Evolutionary conservation across 2,329 filamentous ascomycete genomes (phyloP).

Genomic region (Leptographium procerum): DNA sequence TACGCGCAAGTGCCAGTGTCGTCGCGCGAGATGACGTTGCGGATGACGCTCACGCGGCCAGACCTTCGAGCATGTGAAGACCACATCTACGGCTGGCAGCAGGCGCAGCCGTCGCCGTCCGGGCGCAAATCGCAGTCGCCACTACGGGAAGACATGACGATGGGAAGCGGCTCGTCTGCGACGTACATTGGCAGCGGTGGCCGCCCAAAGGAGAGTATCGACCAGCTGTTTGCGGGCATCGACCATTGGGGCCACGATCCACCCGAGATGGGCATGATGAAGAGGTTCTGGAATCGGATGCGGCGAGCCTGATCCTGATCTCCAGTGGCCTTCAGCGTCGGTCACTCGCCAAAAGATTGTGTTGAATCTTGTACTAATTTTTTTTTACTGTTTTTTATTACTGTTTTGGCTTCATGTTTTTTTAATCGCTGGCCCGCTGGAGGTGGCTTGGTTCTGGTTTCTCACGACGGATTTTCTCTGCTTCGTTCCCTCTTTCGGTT

Average conservation of each 20-base stretch:
- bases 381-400: neutral
- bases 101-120: slow-evolving; percentile 16
- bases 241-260: slow-evolving; percentile 36
- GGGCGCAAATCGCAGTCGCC: slow-evolving; percentile 13
- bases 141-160: slow-evolving; percentile 12
- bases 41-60: slow-evolving; percentile 87
- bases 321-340: neutral
- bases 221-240: slow-evolving; percentile 40
- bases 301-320: slow-evolving; percentile 26
- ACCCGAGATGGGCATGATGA: slow-evolving; percentile 44
- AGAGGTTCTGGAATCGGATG: slow-evolving; percentile 54
- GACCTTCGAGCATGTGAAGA: slow-evolving; percentile 71
- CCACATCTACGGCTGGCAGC: slow-evolving; percentile 59
- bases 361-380: neutral
- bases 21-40: slow-evolving; percentile 83
- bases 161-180: slow-evolving; percentile 14
- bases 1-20: slow-evolving; percentile 42
- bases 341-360: too few species aligned
- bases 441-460: neutral
- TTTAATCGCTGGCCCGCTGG: neutral
- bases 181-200: slow-evolving; percentile 20
- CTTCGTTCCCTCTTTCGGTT: neutral
- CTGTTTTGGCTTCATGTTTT: neutral
- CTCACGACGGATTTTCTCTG: neutral
- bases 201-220: slow-evolving; percentile 40